Base-by-base conservation (phyloP, 2,329 filamentous ascomycete species). In the Fusarium scirpi region DNA sequence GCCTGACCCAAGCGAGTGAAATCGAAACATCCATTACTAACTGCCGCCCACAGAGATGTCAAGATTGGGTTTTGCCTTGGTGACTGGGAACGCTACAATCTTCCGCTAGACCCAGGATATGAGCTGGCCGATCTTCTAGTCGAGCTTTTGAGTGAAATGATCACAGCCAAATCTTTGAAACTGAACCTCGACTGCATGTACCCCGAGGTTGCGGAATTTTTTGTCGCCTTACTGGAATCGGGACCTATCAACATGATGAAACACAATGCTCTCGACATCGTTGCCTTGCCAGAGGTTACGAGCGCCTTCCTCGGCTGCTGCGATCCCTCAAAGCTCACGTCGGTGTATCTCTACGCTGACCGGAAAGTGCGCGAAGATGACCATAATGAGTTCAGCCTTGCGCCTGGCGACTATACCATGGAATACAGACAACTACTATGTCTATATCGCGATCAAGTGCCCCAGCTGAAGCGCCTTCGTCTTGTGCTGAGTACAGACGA, bases 401-500 rank as follows among this genome's bases (percentile, higher is more conserved):
- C 11, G 1, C 29, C 4, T 38, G 32, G 6, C 9, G 34, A 38
- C 34, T 38, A 38, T n/a, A 38, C 34, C 34, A 12, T 11, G 34
- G 34, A 38, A 38, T 38, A 38, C 18, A 4, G 2, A 0, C 34
- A 38, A 1, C 34, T 38, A 0, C 34, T 38, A 38, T 1, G 18
- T 4, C 6, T n/a, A 3, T 38, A 38, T 38, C 18, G 18, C 1
- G 10, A 38, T 12, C 34, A n/a, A 38, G 10, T 38, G 34, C 34
- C 34, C 10, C 0, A 1, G 9, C 16, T 38, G 32, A 38, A 38
- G 34, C 34, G 34, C 6, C 32, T 38, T 38, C 18, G 18, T 38
- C 34, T 38, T 38, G 6, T 0, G 34, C 18, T 38, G 34, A 0
- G 0, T 0, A 38, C 34, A 38, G 34, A 38, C 34, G 4, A 2